Evolutionary conservation across 2,329 filamentous ascomycete species (phyloP), one percentile per base, ranked within the genome.

Genomic region (Juglanconis sp.): DNA sequence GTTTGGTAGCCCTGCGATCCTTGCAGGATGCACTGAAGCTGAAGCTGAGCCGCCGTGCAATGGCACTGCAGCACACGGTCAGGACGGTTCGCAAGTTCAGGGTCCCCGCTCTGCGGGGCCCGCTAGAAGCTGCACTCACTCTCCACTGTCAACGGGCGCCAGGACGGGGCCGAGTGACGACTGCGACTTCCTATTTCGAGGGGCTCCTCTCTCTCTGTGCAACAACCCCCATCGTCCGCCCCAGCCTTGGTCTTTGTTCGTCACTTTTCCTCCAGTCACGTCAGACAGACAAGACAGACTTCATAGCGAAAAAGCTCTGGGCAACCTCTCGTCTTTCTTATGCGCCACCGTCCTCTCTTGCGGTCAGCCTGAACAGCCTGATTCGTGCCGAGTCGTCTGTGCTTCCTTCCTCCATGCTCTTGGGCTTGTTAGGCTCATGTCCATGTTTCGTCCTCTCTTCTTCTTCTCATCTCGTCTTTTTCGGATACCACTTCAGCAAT

Each of bases 401-500:
- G 50, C 60, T 51, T 40, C 57, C 53, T 51, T 47, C 32, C 46
- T 46, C 46, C 32, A 32, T 32, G 34, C 31, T 51, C 46, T 31
- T 31, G 17, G 24, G 24, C 24, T 24, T 24, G 24, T 24, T 24
- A 24, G 24, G 24, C 24, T 48, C 24, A 38, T 35, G 30, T 35
- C 44, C 35, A 44, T 35, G 35, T 36, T 60, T 35, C n/a, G 53
- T 55, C 58, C n/a, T 56, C 52, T 54, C 36, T 51, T 36, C 46
- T 55, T 42, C 46, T 53, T 54, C 56, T 54, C 46, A 58, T 34
- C 38, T 46, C 30, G 47, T 57, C 48, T 47, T 57, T 54, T 51
- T 44, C 38, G 31, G 24, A 35, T 44, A 57, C 36, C n/a, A 17
- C 49, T 50, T 50, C 54, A 56, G 54, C 55, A 42, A 38, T 47